Conservation (phyloP, 208 protist species). For the Leishmania tarentolae region DNA sequence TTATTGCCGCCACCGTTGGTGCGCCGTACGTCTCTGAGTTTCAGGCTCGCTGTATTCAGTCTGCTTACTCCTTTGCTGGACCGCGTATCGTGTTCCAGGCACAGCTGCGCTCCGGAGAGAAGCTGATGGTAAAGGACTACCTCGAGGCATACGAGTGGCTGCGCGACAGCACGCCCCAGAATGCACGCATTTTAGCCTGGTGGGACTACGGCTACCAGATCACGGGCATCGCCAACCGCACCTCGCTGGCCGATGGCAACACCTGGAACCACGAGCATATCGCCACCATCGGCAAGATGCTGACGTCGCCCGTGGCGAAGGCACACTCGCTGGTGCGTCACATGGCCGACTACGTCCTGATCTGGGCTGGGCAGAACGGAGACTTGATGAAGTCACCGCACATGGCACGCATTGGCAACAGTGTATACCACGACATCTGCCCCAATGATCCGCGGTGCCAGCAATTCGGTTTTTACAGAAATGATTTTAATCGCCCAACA, state of each 20-base stretch:
- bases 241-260: slow-evolving; percentile 98
- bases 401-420: slow-evolving; percentile 77
- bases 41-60: neutral
- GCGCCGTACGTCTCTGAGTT: neutral
- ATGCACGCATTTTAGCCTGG: slow-evolving; percentile 97
- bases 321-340: slow-evolving; percentile 92
- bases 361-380: slow-evolving; percentile 53
- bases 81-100: neutral
- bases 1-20: neutral
- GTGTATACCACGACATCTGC: slow-evolving; percentile 78
- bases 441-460: slow-evolving; percentile 64
- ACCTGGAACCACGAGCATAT: slow-evolving; percentile 99
- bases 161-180: slow-evolving; percentile 90
- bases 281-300: slow-evolving; percentile 94
- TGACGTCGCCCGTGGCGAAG: slow-evolving; percentile 84
- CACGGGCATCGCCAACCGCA: slow-evolving; percentile 96
- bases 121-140: slow-evolving; percentile 96
- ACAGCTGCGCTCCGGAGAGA: neutral
- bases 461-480: slow-evolving; percentile 44
- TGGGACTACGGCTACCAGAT: slow-evolving; percentile 99
- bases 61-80: neutral
- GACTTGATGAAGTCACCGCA: slow-evolving; percentile 68
- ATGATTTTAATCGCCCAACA: slow-evolving; percentile 33
- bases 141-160: slow-evolving; percentile 97
- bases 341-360: slow-evolving; percentile 97